Percentiles rank a stretch among this genome's conserved stretches.
Evolutionary conservation across 2,329 filamentous ascomycete species (phyloP).

Genomic region (Fusarium caatingaense): DNA sequence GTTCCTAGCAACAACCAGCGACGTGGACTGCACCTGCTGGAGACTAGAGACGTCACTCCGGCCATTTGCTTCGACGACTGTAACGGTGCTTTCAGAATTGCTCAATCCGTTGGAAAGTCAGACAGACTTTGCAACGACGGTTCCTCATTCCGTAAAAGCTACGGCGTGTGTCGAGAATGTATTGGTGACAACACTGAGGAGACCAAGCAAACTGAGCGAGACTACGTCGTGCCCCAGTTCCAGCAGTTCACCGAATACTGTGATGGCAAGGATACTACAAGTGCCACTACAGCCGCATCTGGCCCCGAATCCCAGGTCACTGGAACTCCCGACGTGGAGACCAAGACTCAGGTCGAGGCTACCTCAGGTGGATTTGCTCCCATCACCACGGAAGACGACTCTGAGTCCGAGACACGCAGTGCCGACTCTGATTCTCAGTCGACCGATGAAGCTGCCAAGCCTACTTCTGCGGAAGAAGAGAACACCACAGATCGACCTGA

Average conservation of each 20-base stretch:
- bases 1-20: constrained; percentile 24
- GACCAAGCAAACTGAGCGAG: constrained; percentile 45
- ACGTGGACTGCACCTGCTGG: constrained; percentile 44
- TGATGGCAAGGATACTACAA: constrained; percentile 38
- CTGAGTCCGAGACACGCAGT: constrained; percentile 7
- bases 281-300: constrained; percentile 21
- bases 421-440: constrained; percentile 12
- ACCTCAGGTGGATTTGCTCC: constrained; percentile 40
- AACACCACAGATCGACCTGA: constrained; percentile 6
- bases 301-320: constrained; percentile 44
- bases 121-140: constrained; percentile 56
- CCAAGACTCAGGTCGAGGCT: constrained; percentile 43
- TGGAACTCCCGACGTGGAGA: constrained; percentile 37
- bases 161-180: constrained; percentile 57
- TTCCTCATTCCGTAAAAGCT: constrained; percentile 56
- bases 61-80: constrained; percentile 64
- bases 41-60: constrained; percentile 59
- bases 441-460: constrained; percentile 7
- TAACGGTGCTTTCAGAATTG: constrained; percentile 61
- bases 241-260: constrained; percentile 62
- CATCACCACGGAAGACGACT: constrained; percentile 25
- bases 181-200: constrained; percentile 46
- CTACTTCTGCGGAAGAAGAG: background rate
- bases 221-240: constrained; percentile 55
- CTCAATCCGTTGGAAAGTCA: constrained; percentile 60